These are phyloP conservation scores for Xylariaceae sp. DNA, from an alignment of 2,329 filamentous ascomycete species.

Conservation along the genomic window DNA sequence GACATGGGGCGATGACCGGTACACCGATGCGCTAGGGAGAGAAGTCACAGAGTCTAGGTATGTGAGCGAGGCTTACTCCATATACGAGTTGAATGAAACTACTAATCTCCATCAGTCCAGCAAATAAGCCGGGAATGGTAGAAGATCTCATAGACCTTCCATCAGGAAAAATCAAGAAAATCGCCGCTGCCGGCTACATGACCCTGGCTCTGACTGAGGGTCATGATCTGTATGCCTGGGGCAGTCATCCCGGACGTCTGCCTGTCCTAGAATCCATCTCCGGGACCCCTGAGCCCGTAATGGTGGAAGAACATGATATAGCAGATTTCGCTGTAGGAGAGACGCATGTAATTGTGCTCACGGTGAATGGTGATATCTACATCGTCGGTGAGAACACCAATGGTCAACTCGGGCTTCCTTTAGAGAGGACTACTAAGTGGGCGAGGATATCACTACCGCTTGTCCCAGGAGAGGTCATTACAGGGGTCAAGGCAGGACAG, in stretches of 20 bases:
- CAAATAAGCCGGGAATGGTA: slow-evolving; percentile 43
- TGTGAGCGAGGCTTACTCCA: neutral
- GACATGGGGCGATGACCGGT: slow-evolving; percentile 57
- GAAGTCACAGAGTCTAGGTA: slow-evolving; percentile 37
- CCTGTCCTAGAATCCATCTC: slow-evolving; percentile 30
- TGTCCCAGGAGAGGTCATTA: slow-evolving; percentile 26
- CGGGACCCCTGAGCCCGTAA: slow-evolving; percentile 40
- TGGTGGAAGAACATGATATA: slow-evolving; percentile 49
- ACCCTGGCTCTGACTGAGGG: slow-evolving; percentile 55
- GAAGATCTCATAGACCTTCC: slow-evolving; percentile 48
- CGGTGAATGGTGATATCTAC: slow-evolving; percentile 46
- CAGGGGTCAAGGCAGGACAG: slow-evolving; percentile 46
- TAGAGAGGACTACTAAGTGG: slow-evolving; percentile 32
- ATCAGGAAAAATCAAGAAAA: slow-evolving; percentile 47
- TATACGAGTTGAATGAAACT: neutral
- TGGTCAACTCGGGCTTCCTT: slow-evolving; percentile 54
- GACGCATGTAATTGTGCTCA: slow-evolving; percentile 55
- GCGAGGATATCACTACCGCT: slow-evolving; percentile 31
- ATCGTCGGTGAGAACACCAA: slow-evolving; percentile 54
- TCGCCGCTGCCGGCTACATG: slow-evolving; percentile 55
- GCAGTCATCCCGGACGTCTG: slow-evolving; percentile 38
- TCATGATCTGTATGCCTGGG: slow-evolving; percentile 60
- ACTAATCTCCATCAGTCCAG: slow-evolving; percentile 35
- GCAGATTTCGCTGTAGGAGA: slow-evolving; percentile 55
- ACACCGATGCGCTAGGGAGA: slow-evolving; percentile 53